phyloP scores from a whole-genome alignment of 1,139 yeast species.

The Blastobotrys malaysiensis region DNA sequence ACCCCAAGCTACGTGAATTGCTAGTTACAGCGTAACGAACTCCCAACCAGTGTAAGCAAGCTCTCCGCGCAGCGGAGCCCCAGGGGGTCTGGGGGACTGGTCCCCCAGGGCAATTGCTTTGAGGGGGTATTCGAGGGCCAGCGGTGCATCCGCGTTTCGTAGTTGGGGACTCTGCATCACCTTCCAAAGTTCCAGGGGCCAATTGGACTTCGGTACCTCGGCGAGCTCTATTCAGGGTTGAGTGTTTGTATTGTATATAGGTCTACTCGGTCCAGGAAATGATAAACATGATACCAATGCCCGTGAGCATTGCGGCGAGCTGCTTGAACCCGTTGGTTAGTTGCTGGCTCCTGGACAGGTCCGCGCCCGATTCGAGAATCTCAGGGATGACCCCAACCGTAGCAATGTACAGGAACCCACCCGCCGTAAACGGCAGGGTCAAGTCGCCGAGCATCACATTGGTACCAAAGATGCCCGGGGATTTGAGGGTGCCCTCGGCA shows the following conservation, averaged over 20 bases:
- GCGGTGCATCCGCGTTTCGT: too few relatives aligned
- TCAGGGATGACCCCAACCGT: slow-evolving; percentile 64
- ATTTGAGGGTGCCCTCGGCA: slow-evolving; percentile 10
- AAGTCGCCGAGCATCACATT: slow-evolving; percentile 45
- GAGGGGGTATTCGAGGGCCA: too few relatives aligned
- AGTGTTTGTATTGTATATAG: background rate
- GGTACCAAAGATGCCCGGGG: slow-evolving; percentile 45
- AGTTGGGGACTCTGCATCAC: too few relatives aligned
- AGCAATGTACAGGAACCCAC: slow-evolving; percentile 63
- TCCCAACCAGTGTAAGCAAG: too few relatives aligned
- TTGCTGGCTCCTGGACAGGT: slow-evolving; percentile 35
- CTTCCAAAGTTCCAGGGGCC: too few relatives aligned
- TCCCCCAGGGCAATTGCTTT: too few relatives aligned
- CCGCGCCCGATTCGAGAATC: slow-evolving; percentile 42
- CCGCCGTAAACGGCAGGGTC: slow-evolving; percentile 65
- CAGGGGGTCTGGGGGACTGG: too few relatives aligned
- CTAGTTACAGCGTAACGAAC: too few relatives aligned
- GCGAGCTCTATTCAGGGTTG: background rate
- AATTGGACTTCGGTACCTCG: too few relatives aligned
- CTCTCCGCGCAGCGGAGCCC: too few relatives aligned
- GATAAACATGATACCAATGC: slow-evolving; percentile 46
- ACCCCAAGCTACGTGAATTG: too few relatives aligned
- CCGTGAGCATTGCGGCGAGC: slow-evolving; percentile 41
- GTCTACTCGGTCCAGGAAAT: slow-evolving; percentile 45
- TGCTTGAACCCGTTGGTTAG: slow-evolving; percentile 38